Percentiles rank a stretch among this genome's conserved stretches.
phyloP scores from a whole-genome alignment of 2,329 filamentous ascomycete genomes.

The Fusarium sp. region DNA sequence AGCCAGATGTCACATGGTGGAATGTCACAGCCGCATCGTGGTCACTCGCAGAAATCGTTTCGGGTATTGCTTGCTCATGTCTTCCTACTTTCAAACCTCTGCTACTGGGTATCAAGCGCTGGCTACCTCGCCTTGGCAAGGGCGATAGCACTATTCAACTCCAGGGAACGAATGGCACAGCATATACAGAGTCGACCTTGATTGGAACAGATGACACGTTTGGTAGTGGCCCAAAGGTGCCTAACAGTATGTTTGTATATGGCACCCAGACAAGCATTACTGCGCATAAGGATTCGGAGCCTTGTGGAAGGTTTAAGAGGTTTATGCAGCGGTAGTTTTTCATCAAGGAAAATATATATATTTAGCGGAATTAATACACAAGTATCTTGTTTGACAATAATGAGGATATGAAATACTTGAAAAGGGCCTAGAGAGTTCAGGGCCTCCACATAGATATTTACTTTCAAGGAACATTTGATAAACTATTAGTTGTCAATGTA shows the following conservation, averaged over 20 bases:
- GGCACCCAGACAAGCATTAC: conserved; percentile 27
- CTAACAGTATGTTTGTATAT: not conserved
- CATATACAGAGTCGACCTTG: not conserved
- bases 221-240: not conserved
- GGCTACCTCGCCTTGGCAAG: accelerated
- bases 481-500: too few species aligned
- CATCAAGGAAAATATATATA: not conserved
- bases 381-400: too few species aligned
- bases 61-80: conserved; percentile 40
- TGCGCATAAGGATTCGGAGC: not conserved
- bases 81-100: conserved; percentile 35
- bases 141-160: conserved; percentile 11
- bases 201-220: not conserved
- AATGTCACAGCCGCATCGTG: conserved; percentile 33
- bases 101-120: not conserved
- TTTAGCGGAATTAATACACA: too few species aligned
- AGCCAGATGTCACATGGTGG: conserved; percentile 35
- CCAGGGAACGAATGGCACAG: not conserved
- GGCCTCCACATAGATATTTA: too few species aligned
- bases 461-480: too few species aligned
- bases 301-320: not conserved
- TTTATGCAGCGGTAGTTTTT: not conserved
- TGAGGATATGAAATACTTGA: too few species aligned
- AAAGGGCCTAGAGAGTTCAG: too few species aligned
- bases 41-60: conserved; percentile 40